These are phyloP conservation scores for Thalassiosira livingstoniorum DNA, from an alignment of 352 stramenopile species.

Conservation along the genomic window DNA sequence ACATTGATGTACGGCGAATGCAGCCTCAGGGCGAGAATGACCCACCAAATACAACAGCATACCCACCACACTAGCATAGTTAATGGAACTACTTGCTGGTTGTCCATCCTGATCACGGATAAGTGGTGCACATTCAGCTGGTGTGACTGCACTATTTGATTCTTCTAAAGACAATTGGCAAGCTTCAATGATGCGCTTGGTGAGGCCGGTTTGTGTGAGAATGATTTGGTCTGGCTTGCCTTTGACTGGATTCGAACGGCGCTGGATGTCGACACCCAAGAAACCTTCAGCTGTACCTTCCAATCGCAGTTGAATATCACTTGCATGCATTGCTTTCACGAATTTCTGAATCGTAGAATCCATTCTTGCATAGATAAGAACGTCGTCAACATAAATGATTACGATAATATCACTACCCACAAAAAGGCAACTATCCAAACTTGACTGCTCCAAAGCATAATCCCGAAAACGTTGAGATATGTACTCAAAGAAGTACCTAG, in stretches of 20 bases:
- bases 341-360: conserved; percentile 42
- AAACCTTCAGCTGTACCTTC: conserved; percentile 58
- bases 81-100: conserved; percentile 2
- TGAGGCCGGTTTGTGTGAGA: conserved; percentile 52
- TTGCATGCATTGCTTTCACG: conserved; percentile 37
- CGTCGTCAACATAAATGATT: conserved; percentile 63
- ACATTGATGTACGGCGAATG: conserved; percentile 50
- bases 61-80: conserved; percentile 42
- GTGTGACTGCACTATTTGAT: not conserved
- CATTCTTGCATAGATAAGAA: conserved; percentile 37
- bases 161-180: conserved; percentile 14
- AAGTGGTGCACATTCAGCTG: conserved; percentile 14
- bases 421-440: conserved; percentile 60
- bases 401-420: conserved; percentile 48
- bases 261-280: conserved; percentile 62
- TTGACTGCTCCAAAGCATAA: conserved; percentile 12
- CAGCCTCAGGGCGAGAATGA: not conserved
- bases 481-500: conserved; percentile 14
- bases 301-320: conserved; percentile 36
- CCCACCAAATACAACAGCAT: not conserved
- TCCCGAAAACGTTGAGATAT: not conserved
- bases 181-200: conserved; percentile 47
- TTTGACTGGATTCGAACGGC: not conserved
- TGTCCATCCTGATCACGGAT: conserved; percentile 5
- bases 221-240: conserved; percentile 13